phyloP scores from a whole-genome alignment of 2,329 filamentous ascomycete species.

The Talaromyces sp. region DNA sequence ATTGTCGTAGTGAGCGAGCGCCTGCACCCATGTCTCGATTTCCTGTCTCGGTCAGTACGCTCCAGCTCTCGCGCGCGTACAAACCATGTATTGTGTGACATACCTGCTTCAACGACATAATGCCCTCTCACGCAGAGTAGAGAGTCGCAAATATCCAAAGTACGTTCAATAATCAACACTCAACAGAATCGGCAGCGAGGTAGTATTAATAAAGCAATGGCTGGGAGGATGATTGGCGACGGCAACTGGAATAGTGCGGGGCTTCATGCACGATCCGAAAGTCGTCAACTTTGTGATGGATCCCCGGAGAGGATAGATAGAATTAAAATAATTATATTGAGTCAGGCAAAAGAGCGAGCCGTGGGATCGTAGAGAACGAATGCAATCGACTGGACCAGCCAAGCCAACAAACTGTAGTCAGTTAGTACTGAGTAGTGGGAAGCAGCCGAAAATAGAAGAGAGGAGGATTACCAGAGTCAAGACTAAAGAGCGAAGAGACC shows the following conservation, averaged over 20 bases:
- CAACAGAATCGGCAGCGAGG: neutral
- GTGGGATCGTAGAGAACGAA: neutral
- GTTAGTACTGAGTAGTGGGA: neutral
- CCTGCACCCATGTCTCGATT: slow-evolving; percentile 97
- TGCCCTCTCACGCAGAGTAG: neutral
- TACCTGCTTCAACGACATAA: slow-evolving; percentile 62
- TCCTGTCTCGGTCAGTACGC: slow-evolving; percentile 57
- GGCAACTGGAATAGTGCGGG: slow-evolving; percentile 11
- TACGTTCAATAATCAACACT: neutral
- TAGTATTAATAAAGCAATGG: slow-evolving; percentile 5
- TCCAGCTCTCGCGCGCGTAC: neutral
- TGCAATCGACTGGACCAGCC: slow-evolving; percentile 8
- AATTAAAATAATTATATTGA: neutral
- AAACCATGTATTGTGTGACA: slow-evolving; percentile 18
- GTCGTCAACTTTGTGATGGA: slow-evolving; percentile 5
- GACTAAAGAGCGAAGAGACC: neutral
- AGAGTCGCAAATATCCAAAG: neutral
- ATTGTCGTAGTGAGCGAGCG: slow-evolving; percentile 88
- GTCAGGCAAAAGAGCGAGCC: neutral
- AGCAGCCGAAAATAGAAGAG: neutral
- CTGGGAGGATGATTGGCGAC: slow-evolving; percentile 7
- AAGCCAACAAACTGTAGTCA: neutral
- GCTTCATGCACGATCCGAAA: slow-evolving; percentile 10
- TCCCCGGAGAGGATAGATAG: too few relatives aligned
- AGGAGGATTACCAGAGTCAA: neutral